These are phyloP conservation scores for Coleophoma crateriformis DNA, from an alignment of 2,329 filamentous ascomycete species.

Conservation along the genomic window DNA sequence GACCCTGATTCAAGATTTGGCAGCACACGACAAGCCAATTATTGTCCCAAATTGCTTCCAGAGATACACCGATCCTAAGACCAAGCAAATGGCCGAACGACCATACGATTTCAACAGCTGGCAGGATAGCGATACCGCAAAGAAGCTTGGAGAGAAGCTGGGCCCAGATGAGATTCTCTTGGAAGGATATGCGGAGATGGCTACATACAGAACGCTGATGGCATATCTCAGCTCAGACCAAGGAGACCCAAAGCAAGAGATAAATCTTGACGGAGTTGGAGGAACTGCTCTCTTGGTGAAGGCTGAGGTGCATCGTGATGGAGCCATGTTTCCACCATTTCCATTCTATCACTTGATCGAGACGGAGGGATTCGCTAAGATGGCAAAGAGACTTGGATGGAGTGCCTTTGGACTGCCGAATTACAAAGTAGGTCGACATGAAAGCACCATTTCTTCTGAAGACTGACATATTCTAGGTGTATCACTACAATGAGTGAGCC, in stretches of 20 bases:
- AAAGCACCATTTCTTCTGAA: neutral
- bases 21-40: conserved; percentile 79
- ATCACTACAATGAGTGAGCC: conserved; percentile 79
- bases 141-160: conserved; percentile 73
- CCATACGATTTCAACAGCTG: conserved; percentile 98
- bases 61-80: conserved; percentile 65
- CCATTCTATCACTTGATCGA: conserved; percentile 96
- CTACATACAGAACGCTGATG: conserved; percentile 90
- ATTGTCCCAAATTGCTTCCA: conserved; percentile 97
- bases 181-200: conserved; percentile 89
- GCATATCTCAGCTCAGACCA: conserved; percentile 64
- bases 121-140: conserved; percentile 81
- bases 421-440: conserved; percentile 69
- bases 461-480: conserved; percentile 51
- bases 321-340: conserved; percentile 97
- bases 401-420: conserved; percentile 84
- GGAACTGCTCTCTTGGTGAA: conserved; percentile 91
- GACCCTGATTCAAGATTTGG: conserved; percentile 85
- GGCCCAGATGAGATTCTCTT: conserved; percentile 86
- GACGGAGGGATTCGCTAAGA: conserved; percentile 96
- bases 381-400: conserved; percentile 87
- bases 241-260: conserved; percentile 53
- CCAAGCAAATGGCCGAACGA: conserved; percentile 66
- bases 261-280: conserved; percentile 86
- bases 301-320: conserved; percentile 93